phyloP scores from a whole-genome alignment of 2,329 filamentous ascomycete species.

The Penicillium frequentans region DNA sequence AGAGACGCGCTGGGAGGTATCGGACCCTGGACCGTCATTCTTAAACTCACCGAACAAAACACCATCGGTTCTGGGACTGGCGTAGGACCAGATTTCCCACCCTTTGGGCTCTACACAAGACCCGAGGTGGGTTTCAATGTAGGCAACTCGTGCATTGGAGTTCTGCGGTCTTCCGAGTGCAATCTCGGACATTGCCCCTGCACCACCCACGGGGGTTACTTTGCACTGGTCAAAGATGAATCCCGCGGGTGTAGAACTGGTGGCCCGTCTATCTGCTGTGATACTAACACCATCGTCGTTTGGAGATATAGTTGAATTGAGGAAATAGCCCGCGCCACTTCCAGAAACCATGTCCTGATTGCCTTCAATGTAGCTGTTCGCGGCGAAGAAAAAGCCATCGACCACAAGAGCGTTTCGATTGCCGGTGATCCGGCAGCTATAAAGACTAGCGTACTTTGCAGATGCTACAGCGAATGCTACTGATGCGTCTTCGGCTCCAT shows the following conservation, averaged over 20 bases:
- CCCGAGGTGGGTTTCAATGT: constrained; percentile 11
- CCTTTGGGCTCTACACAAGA: constrained; percentile 19
- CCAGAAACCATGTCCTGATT: constrained; percentile 48
- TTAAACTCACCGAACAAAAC: constrained; percentile 37
- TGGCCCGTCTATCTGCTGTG: constrained; percentile 41
- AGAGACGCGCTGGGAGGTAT: constrained; percentile 29
- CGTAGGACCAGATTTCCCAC: constrained; percentile 30
- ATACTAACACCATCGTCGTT: constrained; percentile 37
- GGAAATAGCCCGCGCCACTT: constrained; percentile 47
- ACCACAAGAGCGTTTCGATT: constrained; percentile 41
- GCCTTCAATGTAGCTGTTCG: constrained; percentile 42
- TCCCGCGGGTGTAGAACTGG: constrained; percentile 36
- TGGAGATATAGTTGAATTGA: constrained; percentile 35
- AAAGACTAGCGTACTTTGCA: constrained; percentile 41
- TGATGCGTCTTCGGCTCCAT: constrained; percentile 33
- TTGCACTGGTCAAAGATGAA: constrained; percentile 41
- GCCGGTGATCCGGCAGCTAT: constrained; percentile 38
- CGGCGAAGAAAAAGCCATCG: constrained; percentile 40
- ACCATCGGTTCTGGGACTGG: constrained; percentile 24
- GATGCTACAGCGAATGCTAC: constrained; percentile 42
- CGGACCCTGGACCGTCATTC: constrained; percentile 38
- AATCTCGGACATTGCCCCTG: constrained; percentile 6
- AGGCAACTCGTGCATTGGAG: constrained; percentile 16
- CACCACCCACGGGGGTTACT: constrained; percentile 29
- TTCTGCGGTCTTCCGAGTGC: constrained; percentile 14